These are phyloP conservation scores for Spinacia oleracea DNA, from an alignment of 179 eudicot species.

Conservation along the genomic window DNA sequence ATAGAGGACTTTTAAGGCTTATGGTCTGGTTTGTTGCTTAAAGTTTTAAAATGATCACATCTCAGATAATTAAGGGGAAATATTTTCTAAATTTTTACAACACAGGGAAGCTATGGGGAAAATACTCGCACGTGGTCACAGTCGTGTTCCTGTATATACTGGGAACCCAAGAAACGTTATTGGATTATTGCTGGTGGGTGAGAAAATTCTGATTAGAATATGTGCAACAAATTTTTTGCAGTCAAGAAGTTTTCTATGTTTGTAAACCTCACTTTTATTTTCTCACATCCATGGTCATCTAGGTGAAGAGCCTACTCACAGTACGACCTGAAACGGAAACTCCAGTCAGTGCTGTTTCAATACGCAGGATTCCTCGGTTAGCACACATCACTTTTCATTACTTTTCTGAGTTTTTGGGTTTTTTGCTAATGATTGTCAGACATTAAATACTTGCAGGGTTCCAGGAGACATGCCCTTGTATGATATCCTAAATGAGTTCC, in stretches of 20 bases:
- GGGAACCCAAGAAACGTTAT: constrained; percentile 76
- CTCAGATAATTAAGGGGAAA: background rate
- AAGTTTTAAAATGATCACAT: background rate
- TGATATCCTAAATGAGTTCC: constrained; percentile 92
- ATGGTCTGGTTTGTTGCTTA: constrained; percentile 10
- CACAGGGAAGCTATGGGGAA: constrained; percentile 92
- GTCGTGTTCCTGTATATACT: constrained; percentile 82
- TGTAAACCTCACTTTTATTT: background rate
- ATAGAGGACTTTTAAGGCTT: background rate
- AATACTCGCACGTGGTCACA: constrained; percentile 89
- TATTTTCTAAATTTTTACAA: background rate
- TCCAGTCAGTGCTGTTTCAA: constrained; percentile 88
- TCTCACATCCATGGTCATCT: constrained; percentile 9
- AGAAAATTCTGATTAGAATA: background rate
- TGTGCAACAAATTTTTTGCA: background rate
- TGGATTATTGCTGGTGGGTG: constrained; percentile 76
- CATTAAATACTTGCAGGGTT: constrained; percentile 50
- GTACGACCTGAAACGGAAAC: constrained; percentile 95
- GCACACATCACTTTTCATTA: constrained; percentile 6
- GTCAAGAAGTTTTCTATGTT: background rate
- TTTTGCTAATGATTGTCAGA: background rate
- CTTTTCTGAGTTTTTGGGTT: constrained; percentile 6
- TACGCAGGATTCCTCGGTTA: constrained; percentile 85
- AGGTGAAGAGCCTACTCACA: constrained; percentile 93
- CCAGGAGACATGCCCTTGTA: constrained; percentile 91